phyloP scores from a whole-genome alignment of 352 stramenopile species.

The Globisporangium orthogonon region DNA sequence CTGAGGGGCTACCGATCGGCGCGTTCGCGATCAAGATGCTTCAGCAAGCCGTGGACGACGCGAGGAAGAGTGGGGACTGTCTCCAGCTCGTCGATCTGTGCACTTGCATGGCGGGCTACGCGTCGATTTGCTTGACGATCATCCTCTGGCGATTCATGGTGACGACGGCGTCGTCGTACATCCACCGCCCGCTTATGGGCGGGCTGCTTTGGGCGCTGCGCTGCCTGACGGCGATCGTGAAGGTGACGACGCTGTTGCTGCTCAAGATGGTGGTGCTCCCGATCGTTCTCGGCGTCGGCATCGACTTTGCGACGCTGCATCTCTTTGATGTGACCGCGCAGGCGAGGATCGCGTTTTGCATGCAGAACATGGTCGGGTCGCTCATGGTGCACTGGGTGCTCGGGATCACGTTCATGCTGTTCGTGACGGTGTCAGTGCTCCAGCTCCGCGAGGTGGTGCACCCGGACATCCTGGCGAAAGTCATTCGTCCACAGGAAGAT shows the following conservation, averaged over 20 bases:
- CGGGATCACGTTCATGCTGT: slow-evolving; percentile 97
- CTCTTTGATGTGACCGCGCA: slow-evolving; percentile 83
- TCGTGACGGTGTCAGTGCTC: slow-evolving; percentile 94
- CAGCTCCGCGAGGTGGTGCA: slow-evolving; percentile 94
- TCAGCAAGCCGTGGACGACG: slow-evolving; percentile 42
- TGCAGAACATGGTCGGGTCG: slow-evolving; percentile 87
- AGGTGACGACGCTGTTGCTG: slow-evolving; percentile 93
- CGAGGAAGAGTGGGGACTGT: slow-evolving; percentile 65
- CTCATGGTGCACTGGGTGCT: slow-evolving; percentile 96
- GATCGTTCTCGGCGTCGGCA: slow-evolving; percentile 89
- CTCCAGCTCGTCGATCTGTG: slow-evolving; percentile 82
- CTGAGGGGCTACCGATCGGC: slow-evolving; percentile 14
- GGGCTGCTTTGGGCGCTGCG: slow-evolving; percentile 74
- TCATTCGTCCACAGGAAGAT: slow-evolving; percentile 93
- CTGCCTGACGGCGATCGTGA: slow-evolving; percentile 85
- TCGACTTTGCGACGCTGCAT: slow-evolving; percentile 90
- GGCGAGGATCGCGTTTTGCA: slow-evolving; percentile 73
- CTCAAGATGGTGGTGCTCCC: slow-evolving; percentile 98
- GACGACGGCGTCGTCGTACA: slow-evolving; percentile 75
- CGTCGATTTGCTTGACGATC: slow-evolving; percentile 81
- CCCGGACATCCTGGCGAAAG: slow-evolving; percentile 86
- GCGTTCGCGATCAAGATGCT: slow-evolving; percentile 51
- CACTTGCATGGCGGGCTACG: slow-evolving; percentile 72
- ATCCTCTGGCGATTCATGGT: slow-evolving; percentile 85
- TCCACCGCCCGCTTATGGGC: slow-evolving; percentile 74